A percentile compares a stretch with the other conserved stretches of the same genome.
Evolutionary conservation across 2,329 filamentous ascomycete genomes (phyloP).

Genomic region (Diaporthe batatas): DNA sequence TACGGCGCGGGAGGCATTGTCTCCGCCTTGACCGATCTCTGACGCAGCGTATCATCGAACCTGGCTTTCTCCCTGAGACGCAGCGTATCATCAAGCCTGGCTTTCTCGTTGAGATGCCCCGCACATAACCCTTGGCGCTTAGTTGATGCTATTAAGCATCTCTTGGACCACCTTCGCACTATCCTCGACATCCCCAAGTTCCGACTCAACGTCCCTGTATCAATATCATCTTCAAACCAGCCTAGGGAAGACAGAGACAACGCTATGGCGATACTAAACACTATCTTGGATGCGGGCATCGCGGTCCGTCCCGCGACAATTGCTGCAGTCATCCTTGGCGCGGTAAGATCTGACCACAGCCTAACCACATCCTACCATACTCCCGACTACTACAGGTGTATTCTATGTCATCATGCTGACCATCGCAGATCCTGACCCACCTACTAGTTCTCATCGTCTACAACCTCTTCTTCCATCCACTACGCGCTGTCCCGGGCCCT

Average conservation of each 20-base stretch:
- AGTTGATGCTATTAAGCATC: too few species aligned
- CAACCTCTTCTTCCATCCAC: slow-evolving; percentile 44
- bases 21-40: slow-evolving; percentile 9
- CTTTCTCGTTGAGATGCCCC: neutral
- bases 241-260: neutral
- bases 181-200: neutral
- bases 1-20: neutral
- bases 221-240: neutral
- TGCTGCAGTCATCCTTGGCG: slow-evolving; percentile 19
- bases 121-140: neutral
- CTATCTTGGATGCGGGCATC: neutral
- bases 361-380: neutral
- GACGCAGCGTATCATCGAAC: slow-evolving; percentile 1
- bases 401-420: neutral
- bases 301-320: neutral
- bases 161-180: neutral
- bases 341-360: slow-evolving; percentile 16
- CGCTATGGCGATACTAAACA: neutral
- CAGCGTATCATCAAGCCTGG: neutral
- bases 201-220: neutral
- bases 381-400: too few species aligned
- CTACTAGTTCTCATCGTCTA: slow-evolving; percentile 36
- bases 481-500: slow-evolving; percentile 44
- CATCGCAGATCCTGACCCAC: slow-evolving; percentile 12
- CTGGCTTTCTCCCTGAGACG: neutral